Evolutionary conservation across 169 alveolate species (phyloP).

Genomic region (Perkinsus marinus): DNA sequence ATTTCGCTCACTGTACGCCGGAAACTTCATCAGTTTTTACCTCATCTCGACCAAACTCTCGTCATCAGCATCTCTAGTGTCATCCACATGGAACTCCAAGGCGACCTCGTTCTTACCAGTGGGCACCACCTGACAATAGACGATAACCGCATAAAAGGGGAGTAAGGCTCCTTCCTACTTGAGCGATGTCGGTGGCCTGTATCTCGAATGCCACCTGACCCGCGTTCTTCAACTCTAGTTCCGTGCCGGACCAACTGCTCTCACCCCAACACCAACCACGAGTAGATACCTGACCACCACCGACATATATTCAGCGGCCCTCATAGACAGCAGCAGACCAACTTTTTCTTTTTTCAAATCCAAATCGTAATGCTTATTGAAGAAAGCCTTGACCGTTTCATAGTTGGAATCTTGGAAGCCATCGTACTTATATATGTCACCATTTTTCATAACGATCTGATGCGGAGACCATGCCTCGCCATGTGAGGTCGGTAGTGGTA

Average conservation of each 20-base stretch:
- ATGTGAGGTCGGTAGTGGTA: not conserved
- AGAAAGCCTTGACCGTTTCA: constrained; percentile 8
- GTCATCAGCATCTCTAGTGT: not conserved
- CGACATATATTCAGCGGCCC: constrained; percentile 12
- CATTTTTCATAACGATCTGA: not conserved
- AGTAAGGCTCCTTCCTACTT: not conserved
- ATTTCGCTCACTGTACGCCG: too few species aligned
- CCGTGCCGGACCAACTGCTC: not conserved
- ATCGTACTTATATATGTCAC: not conserved
- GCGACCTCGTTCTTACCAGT: not conserved
- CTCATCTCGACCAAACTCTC: not conserved
- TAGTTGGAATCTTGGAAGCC: constrained; percentile 3
- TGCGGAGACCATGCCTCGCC: not conserved
- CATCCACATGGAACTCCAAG: not conserved
- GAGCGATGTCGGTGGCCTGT: not conserved
- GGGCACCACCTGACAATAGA: not conserved
- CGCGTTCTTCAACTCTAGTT: not conserved
- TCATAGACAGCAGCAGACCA: not conserved
- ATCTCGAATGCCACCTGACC: not conserved
- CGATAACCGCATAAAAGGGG: not conserved
- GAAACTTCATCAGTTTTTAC: not conserved
- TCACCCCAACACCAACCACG: not conserved
- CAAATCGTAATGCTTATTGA: constrained; percentile 13
- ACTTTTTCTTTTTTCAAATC: not conserved
- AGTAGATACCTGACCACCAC: not conserved